These are phyloP conservation scores for Escallonia herrerae DNA, from an alignment of 129 eudicot genomes.

Conservation along the genomic window DNA sequence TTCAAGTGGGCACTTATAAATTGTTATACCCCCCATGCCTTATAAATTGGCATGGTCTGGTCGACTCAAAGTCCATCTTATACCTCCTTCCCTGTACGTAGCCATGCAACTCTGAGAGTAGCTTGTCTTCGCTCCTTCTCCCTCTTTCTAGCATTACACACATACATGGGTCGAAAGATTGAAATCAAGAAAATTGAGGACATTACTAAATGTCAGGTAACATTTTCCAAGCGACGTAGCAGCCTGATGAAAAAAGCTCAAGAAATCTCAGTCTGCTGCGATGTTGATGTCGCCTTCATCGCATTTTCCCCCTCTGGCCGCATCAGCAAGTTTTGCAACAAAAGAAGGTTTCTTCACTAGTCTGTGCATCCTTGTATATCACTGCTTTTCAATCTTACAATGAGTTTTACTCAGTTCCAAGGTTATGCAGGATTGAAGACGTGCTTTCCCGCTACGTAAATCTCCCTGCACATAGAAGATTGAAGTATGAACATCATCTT, in stretches of 20 bases:
- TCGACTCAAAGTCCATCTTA: background rate
- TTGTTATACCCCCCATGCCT: background rate
- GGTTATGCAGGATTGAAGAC: slow-evolving; percentile 7
- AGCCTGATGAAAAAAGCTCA: slow-evolving; percentile 3
- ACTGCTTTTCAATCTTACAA: no score
- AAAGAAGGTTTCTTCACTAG: background rate
- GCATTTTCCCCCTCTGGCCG: slow-evolving; percentile 11
- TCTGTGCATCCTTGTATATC: background rate
- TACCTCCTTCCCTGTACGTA: background rate
- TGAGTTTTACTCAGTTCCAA: background rate
- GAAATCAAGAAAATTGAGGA: slow-evolving; percentile 2
- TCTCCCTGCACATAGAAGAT: background rate
- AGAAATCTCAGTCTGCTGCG: background rate
- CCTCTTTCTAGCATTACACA: background rate
- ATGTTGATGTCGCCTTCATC: background rate
- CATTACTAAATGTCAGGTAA: slow-evolving; percentile 2
- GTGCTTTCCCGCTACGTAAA: background rate
- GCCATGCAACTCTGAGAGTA: background rate
- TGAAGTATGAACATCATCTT: background rate
- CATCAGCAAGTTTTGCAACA: background rate
- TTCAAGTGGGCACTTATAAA: no score
- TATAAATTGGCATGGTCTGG: background rate
- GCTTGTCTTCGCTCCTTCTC: background rate
- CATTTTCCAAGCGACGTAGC: slow-evolving; percentile 5
- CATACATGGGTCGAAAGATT: background rate